Evolutionary conservation across 371 early-diverging fungal species (phyloP), one percentile per base, ranked within the genome.

Genomic region (Rhizoclosmatium hyalinum): DNA sequence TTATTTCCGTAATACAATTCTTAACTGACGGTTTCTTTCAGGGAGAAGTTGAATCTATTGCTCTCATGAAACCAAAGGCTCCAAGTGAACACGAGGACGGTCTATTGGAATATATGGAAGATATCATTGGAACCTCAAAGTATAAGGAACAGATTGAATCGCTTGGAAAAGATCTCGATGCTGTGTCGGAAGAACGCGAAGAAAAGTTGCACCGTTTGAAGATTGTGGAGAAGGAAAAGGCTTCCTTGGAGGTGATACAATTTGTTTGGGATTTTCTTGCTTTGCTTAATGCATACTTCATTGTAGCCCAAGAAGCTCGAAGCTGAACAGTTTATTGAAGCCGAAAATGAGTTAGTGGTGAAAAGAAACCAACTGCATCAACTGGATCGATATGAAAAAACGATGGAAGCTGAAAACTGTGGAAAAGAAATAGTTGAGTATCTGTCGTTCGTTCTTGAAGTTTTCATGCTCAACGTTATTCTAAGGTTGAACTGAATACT

Each of bases 31-130:
- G 4, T 3, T 43, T 45, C 61, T 2, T 46, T n/a, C 70, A 94
- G 90, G 99, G 99, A 65, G 99, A 99, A 81, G 99, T 99, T 56
- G 99, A 99, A 83, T 96, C 94, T 2, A 99, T 99, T 76, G 91
- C 99, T 2, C 91, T 95, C 79, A 99, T 99, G 99, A 99, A 99
- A 80, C 94, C 99, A 1, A 98, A 98, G 80, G 98, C 94, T 3
- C 90, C 87, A 75, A 94, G 85, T 44, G 96, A 95, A 47, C 90
- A 94, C 75, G 98, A 98, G 66, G 98, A 96, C 68, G 99, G 99
- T 0, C 83, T 99, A 63, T 88, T 99, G 5, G 99, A 99, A 82
- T 99, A 99, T 81, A 85, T 99, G 50, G 99, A 99, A 81, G 99
- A 99, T 83, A 99, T 99, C 64, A 99, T 99, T 65, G 99, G 99